A percentile compares a stretch with the other conserved stretches of the same genome.
Conservation (phyloP, 352 stramenopile species). For the Phytophthora chlamydospora region DNA sequence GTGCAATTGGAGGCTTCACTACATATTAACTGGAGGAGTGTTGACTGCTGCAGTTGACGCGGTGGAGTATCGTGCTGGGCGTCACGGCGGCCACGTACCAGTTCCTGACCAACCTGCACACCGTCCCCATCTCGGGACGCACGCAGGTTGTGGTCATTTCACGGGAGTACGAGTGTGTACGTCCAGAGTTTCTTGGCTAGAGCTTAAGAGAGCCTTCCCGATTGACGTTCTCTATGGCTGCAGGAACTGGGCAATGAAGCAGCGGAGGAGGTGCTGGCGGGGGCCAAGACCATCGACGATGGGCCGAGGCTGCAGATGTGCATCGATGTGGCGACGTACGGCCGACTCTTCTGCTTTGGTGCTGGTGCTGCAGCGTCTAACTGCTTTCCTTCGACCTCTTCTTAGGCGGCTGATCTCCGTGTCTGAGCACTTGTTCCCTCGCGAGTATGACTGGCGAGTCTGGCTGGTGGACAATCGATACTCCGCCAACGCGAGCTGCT, state of each 20-base stretch:
- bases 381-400: not conserved
- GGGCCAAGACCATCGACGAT: constrained; percentile 44
- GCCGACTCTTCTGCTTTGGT: not conserved
- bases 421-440: constrained; percentile 69
- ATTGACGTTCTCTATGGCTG: not conserved
- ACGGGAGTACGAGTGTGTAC: constrained; percentile 65
- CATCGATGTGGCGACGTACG: constrained; percentile 68
- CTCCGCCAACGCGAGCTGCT: constrained; percentile 66
- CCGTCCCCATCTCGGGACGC: constrained; percentile 65
- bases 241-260: constrained; percentile 64
- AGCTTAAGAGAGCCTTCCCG: not conserved
- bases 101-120: constrained; percentile 74
- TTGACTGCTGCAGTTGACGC: constrained; percentile 37
- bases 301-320: constrained; percentile 61
- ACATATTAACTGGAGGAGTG: not conserved
- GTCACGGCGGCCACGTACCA: constrained; percentile 62
- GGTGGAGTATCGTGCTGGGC: constrained; percentile 45
- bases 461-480: constrained; percentile 60
- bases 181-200: constrained; percentile 6
- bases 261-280: constrained; percentile 47
- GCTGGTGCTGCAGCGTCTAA: not conserved
- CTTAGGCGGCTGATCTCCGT: constrained; percentile 61
- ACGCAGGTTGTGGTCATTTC: constrained; percentile 74
- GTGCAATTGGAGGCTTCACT: not conserved
- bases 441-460: constrained; percentile 68